Conservation (phyloP, 768 basidiomycete species). For the Lactifluus volemus region DNA sequence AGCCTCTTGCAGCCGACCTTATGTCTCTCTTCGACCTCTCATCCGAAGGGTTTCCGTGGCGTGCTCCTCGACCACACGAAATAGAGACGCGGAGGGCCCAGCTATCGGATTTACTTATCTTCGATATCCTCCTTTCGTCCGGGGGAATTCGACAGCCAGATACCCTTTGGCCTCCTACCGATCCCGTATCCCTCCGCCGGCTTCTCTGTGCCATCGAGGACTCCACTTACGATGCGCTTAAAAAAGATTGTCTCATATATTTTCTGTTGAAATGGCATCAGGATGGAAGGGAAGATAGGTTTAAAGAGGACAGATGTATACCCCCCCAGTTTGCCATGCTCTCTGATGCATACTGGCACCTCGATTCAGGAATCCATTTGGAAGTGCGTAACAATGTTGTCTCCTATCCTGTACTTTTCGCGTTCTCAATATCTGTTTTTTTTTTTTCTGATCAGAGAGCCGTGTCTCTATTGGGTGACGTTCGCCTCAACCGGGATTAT, state of each 20-base stretch:
- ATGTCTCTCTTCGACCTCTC: conserved; percentile 42
- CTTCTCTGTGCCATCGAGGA: conserved; percentile 53
- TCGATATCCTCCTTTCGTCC: conserved; percentile 60
- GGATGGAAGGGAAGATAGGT: conserved; percentile 50
- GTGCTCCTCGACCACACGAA: conserved; percentile 40
- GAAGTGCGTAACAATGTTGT: conserved; percentile 39
- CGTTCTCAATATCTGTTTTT: neutral
- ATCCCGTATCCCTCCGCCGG: conserved; percentile 41
- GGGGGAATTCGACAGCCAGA: conserved; percentile 55
- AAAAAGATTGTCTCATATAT: conserved; percentile 75
- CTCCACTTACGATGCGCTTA: conserved; percentile 62
- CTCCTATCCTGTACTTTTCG: neutral
- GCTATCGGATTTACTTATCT: conserved; percentile 57
- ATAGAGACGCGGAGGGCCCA: conserved; percentile 55
- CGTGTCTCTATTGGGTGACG: conserved; percentile 63
- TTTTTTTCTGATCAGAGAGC: conserved; percentile 41
- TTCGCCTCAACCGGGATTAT: conserved; percentile 66
- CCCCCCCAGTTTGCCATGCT: conserved; percentile 68
- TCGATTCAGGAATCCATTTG: conserved; percentile 62
- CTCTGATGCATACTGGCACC: conserved; percentile 79
- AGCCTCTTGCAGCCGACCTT: conserved; percentile 7
- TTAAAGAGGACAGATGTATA: conserved; percentile 46
- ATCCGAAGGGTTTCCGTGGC: conserved; percentile 50
- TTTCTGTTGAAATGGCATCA: conserved; percentile 74
- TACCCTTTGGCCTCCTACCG: conserved; percentile 59